Conservation (phyloP, 257 asterid species). For the Solanum medicagineum region DNA sequence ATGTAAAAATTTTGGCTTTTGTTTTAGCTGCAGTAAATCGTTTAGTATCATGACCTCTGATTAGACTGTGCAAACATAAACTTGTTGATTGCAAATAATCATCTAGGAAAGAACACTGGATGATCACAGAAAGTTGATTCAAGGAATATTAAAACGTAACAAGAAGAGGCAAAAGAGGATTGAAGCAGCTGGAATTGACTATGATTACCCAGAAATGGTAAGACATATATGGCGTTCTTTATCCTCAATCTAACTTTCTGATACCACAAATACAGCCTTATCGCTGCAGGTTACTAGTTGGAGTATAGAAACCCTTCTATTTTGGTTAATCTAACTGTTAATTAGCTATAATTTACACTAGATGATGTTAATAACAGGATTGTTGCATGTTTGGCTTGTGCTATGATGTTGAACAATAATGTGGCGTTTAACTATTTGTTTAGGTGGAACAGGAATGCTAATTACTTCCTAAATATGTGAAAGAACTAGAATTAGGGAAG, state of each 20-base stretch:
- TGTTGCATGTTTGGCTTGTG: not conserved
- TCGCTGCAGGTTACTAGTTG: not conserved
- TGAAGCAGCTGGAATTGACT: slow-evolving; percentile 79
- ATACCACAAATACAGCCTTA: not conserved
- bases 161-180: slow-evolving; percentile 60
- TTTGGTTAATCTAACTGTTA: not conserved
- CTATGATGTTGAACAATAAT: not conserved
- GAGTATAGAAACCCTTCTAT: not conserved
- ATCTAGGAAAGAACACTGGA: slow-evolving; percentile 61
- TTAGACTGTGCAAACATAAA: not conserved
- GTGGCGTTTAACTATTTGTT: not conserved
- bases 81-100: not conserved
- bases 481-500: not conserved
- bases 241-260: not conserved
- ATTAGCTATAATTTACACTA: not conserved
- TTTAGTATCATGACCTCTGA: not conserved
- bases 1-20: not conserved
- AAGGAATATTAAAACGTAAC: slow-evolving; percentile 51
- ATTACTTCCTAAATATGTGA: not conserved
- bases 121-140: slow-evolving; percentile 52
- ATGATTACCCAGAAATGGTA: slow-evolving; percentile 79
- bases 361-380: not conserved
- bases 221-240: slow-evolving; percentile 6
- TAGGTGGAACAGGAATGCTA: not conserved
- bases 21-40: not conserved